Percentiles rank a stretch among this genome's conserved stretches.
phyloP scores from a whole-genome alignment of 106 monocot species.

The Dendrobium chrysotoxum region DNA sequence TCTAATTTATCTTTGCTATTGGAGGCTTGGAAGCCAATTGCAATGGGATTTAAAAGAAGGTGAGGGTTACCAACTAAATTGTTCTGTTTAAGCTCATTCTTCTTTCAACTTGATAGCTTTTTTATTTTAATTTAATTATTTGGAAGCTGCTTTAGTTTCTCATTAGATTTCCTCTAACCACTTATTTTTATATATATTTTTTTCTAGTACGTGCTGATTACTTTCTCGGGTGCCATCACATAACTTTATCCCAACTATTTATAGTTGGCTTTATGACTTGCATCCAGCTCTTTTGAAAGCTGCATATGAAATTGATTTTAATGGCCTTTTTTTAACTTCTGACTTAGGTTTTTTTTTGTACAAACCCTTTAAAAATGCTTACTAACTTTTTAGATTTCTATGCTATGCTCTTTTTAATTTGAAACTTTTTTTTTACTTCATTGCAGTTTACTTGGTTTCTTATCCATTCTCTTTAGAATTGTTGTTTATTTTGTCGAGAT shows the following conservation, averaged over 20 bases:
- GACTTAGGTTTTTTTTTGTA: neutral
- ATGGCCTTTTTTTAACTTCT: neutral
- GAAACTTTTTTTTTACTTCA: too few relatives aligned
- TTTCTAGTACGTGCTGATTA: neutral
- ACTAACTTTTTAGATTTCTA: neutral
- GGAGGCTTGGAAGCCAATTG: conserved; percentile 84
- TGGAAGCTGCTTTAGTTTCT: neutral
- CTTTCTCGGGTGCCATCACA: neutral
- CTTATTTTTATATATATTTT: neutral
- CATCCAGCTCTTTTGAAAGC: neutral
- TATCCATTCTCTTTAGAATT: too few relatives aligned
- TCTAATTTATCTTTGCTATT: conserved; percentile 51
- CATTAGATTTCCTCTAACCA: neutral
- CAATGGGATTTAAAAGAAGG: conserved; percentile 96
- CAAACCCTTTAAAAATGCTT: neutral
- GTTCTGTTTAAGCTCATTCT: neutral
- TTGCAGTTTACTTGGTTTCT: too few relatives aligned
- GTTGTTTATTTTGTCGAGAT: too few relatives aligned
- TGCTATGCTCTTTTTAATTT: neutral
- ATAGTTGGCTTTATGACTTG: neutral
- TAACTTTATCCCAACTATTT: neutral
- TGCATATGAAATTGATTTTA: neutral
- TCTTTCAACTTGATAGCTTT: neutral
- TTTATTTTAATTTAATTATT: neutral
- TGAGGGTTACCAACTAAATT: conserved; percentile 13